phyloP scores from a whole-genome alignment of 2,329 filamentous ascomycete genomes.

The Penicillium sp. region DNA sequence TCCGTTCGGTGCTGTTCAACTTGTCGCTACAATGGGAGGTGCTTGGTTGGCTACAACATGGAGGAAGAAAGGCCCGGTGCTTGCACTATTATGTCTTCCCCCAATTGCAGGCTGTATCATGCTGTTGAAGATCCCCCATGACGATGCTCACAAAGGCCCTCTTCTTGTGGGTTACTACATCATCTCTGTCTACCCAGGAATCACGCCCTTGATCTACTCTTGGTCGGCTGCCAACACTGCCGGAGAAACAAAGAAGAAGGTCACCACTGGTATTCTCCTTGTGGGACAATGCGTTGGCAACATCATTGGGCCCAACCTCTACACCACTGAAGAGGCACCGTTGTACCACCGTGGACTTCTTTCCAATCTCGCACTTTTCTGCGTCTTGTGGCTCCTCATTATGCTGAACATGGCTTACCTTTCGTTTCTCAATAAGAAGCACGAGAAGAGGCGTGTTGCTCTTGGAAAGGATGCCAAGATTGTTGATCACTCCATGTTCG shows the following conservation, averaged over 20 bases:
- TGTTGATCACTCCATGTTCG: constrained; percentile 61
- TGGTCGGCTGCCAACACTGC: constrained; percentile 66
- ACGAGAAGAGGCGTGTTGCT: constrained; percentile 55
- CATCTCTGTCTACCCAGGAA: constrained; percentile 62
- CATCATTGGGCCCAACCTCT: constrained; percentile 65
- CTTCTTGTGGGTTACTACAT: constrained; percentile 61
- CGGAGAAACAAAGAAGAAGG: constrained; percentile 70
- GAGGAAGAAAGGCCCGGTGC: constrained; percentile 58
- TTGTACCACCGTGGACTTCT: constrained; percentile 59
- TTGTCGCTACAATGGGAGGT: constrained; percentile 60
- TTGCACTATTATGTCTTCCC: constrained; percentile 56
- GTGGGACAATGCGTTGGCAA: constrained; percentile 67
- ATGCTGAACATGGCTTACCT: constrained; percentile 51
- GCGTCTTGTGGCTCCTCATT: constrained; percentile 58
- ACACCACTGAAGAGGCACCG: constrained; percentile 62
- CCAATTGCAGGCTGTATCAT: constrained; percentile 60
- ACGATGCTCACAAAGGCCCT: constrained; percentile 48
- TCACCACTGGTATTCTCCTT: constrained; percentile 64
- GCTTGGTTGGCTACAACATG: constrained; percentile 57
- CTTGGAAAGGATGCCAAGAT: constrained; percentile 62
- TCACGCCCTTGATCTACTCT: constrained; percentile 68
- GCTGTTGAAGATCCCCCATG: constrained; percentile 53
- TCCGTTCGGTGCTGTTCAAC: constrained; percentile 61
- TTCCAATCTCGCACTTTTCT: constrained; percentile 63
- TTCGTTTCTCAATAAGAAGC: constrained; percentile 55